Conservation (phyloP, 768 basidiomycete genomes). For the Trametes gibbosa region DNA sequence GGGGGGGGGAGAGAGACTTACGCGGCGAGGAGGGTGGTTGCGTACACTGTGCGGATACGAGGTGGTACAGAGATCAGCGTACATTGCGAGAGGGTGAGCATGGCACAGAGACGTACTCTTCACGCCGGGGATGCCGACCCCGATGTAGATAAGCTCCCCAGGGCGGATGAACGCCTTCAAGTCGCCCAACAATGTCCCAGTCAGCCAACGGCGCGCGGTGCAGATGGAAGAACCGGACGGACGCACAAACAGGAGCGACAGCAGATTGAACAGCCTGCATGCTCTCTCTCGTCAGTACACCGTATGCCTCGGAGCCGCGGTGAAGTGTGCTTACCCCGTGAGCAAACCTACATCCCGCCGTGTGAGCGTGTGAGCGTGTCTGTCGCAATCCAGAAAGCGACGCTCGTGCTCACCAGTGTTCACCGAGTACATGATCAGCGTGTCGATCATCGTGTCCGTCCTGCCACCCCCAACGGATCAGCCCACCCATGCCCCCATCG, state of each 20-base stretch:
- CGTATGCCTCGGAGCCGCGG: no score
- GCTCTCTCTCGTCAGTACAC: no score
- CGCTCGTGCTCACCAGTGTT: background rate
- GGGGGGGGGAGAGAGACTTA: background rate
- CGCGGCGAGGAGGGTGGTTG: background rate
- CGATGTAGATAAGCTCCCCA: background rate
- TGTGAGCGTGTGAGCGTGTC: no score
- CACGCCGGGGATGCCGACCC: background rate
- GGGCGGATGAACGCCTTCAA: background rate
- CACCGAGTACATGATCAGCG: background rate
- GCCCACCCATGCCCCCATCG: background rate
- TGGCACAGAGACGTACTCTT: background rate
- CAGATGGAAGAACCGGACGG: no score
- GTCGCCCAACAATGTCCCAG: no score
- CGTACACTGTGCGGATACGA: background rate
- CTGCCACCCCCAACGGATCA: background rate
- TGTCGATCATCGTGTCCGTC: background rate
- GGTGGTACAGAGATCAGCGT: background rate
- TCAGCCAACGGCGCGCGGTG: no score
- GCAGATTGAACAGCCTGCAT: background rate
- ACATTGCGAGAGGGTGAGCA: background rate
- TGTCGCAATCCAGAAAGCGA: no score
- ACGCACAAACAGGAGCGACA: constrained; percentile 1
- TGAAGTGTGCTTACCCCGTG: background rate
- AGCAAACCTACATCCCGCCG: background rate